Percentiles rank a stretch among this genome's conserved stretches.
Conservation (phyloP, 2,329 filamentous ascomycete genomes). For the Penicillium sp. region DNA sequence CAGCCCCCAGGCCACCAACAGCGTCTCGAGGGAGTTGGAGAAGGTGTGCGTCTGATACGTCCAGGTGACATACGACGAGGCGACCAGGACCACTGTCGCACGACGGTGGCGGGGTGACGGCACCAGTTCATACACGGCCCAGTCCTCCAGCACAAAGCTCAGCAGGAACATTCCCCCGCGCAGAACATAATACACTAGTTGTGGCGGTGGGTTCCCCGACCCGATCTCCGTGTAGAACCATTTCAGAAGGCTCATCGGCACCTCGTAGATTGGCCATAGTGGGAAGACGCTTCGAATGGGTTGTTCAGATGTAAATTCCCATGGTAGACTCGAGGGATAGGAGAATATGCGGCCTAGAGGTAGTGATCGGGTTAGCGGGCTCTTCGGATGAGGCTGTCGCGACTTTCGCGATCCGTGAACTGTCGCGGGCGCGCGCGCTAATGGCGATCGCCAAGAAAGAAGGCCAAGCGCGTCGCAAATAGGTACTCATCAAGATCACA, state of each 20-base stretch:
- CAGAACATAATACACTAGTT: conserved; percentile 83
- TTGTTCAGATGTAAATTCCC: conserved; percentile 87
- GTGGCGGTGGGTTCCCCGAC: conserved; percentile 70
- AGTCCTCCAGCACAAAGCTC: conserved; percentile 96
- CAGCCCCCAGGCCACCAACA: conserved; percentile 88
- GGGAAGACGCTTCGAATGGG: conserved; percentile 96
- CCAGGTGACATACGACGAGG: conserved; percentile 98
- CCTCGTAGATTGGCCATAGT: conserved; percentile 89
- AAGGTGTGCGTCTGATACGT: conserved; percentile 98
- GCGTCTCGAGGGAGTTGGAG: conserved; percentile 93
- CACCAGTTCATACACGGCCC: conserved; percentile 91
- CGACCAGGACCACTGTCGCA: conserved; percentile 76
- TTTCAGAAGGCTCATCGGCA: conserved; percentile 87
- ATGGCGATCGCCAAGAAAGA: background rate
- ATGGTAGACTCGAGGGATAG: conserved; percentile 85
- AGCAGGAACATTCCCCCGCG: conserved; percentile 88
- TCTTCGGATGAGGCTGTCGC: background rate
- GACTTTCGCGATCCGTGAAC: background rate
- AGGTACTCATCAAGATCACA: background rate
- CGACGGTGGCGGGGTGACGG: conserved; percentile 68
- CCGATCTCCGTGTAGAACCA: conserved; percentile 90
- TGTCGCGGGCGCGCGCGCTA: background rate
- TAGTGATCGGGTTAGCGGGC: conserved; percentile 6
- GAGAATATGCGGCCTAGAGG: conserved; percentile 84
- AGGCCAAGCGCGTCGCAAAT: background rate